Evolutionary conservation across 2,329 filamentous ascomycete genomes (phyloP), one percentile per base, ranked within the genome.

Genomic region (Phialemoniopsis sp.): DNA sequence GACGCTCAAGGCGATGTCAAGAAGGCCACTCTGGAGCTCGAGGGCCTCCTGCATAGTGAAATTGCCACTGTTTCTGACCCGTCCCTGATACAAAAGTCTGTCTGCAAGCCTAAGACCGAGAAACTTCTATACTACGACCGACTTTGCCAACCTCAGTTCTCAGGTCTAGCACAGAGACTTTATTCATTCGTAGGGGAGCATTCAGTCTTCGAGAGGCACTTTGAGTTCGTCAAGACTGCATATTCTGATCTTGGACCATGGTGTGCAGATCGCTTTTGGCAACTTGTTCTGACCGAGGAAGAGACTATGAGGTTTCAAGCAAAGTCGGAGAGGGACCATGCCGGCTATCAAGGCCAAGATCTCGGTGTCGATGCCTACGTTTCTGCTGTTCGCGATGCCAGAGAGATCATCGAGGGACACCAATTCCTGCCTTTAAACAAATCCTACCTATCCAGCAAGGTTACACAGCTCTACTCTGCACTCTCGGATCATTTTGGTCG

Each of bases 241-340:
- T 79, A 77, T 2, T 73, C 77, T 3, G 73, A 85, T 32, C 70
- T 97, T 4, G 93, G 93, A 1, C 63, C 73, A 3, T 97, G 93
- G 91, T 87, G 86, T 49, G 81, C 89, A 1, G 89, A 98, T 55
- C 72, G 80, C 37, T 82, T 88, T 41, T 95, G 89, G 89, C 70
- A 76, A 39, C 73, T 88, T 26, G 76, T 78, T 12, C 68, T 95
- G 16, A 72, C 73, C 0, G 77, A 87, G 6, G 68, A 79, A 4
- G 76, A 84, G 42, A 62, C 77, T 0, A 66, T 68, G 4, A 85
- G 78, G 46, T 64, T 88, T 3, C 74, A 85, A 36, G 70, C 76
- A 40, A 67, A 72, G 42, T 71, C 74, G 2, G 72, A 57, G 36
- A 44, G 51, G 28, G 44, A 48, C 16, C 38, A 47, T 8, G 26